Base-by-base conservation (phyloP, 1,284 basidiomycete genomes). In the Papiliotrema terrestris region DNA sequence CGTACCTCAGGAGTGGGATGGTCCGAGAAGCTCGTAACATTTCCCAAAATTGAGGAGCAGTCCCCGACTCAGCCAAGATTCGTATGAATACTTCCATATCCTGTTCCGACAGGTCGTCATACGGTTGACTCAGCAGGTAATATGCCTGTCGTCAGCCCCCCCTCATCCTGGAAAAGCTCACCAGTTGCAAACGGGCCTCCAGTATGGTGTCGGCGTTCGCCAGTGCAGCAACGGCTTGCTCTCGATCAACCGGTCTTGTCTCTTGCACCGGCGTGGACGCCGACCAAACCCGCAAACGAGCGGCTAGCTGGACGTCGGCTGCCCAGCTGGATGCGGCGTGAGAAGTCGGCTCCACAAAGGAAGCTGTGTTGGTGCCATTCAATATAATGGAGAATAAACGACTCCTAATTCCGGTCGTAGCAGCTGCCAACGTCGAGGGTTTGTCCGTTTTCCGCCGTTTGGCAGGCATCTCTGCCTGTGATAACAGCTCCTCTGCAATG, bases 271-370 rank as follows among this genome's bases (percentile, higher is more conserved):
- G 23, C 19, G 15, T 9, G 9, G 6, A 23, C 26, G 44, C 23
- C 15, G 15, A 17, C 22, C n/a, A 26, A 5, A 52, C 8, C 8
- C 51, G 41, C 51, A 52, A 46, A 14, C 45, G 17, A 13, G 51
- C 25, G 14, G 51, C 51, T 20, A 52, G 25, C 15, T 46, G 20
- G 26, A 52, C n/a, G 38, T 52, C 44, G 8, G 43, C 44, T 6
- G 25, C 22, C 51, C 51, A 52, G 22, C 43, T 32, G 15, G 32
- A 20, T 11, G 29, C 29, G 29, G 29, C 11, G 5, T 32, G 29
- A 32, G 29, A 32, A 5, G 29, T 11, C 5, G 29, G 6, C 29
- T 32, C 29, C 29, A 32, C 29, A 32, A 32, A 5, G 11, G 11
- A 6, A 5, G 29, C 11, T 6, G 29, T 32, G 29, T 11, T 11